These are phyloP conservation scores for Ogataea ganodermae DNA, from an alignment of 805 yeast species.

Conservation along the genomic window DNA sequence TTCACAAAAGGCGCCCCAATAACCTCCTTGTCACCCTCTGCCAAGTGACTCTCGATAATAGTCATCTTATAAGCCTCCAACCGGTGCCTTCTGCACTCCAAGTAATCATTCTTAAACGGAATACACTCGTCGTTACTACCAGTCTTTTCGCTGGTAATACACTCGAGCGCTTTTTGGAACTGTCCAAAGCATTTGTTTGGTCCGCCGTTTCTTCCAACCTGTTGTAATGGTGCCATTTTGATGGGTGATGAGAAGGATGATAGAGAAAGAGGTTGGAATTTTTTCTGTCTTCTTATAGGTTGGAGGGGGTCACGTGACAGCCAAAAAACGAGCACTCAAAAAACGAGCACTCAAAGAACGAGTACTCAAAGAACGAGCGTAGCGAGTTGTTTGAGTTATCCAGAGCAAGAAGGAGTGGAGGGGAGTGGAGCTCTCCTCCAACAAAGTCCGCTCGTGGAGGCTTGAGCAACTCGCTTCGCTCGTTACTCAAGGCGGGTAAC, in stretches of 20 bases:
- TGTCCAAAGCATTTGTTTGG: constrained; percentile 41
- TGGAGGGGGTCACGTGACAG: not conserved
- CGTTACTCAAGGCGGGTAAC: not conserved
- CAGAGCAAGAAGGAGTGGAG: too few relatives aligned
- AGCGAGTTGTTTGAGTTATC: not conserved
- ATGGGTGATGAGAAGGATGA: not conserved
- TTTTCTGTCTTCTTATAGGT: not conserved
- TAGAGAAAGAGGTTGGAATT: not conserved
- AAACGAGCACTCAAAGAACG: not conserved
- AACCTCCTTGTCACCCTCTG: constrained; percentile 33
- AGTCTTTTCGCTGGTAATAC: constrained; percentile 38
- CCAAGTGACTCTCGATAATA: constrained; percentile 35
- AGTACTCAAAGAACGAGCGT: not conserved
- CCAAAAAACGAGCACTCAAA: not conserved
- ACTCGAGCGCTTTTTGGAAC: constrained; percentile 41
- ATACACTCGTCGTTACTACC: constrained; percentile 35
- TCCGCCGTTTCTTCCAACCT: constrained; percentile 39
- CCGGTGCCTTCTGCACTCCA: constrained; percentile 41
- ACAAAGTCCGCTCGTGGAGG: too few relatives aligned
- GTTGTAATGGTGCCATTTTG: constrained; percentile 36
- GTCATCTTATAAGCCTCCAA: constrained; percentile 39
- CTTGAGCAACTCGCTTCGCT: too few relatives aligned
- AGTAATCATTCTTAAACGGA: constrained; percentile 35
- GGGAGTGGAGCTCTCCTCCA: too few relatives aligned
- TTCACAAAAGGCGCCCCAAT: constrained; percentile 42